Conservation (phyloP, 78 protist species). For the Anaeramoeba flamelloides region DNA sequence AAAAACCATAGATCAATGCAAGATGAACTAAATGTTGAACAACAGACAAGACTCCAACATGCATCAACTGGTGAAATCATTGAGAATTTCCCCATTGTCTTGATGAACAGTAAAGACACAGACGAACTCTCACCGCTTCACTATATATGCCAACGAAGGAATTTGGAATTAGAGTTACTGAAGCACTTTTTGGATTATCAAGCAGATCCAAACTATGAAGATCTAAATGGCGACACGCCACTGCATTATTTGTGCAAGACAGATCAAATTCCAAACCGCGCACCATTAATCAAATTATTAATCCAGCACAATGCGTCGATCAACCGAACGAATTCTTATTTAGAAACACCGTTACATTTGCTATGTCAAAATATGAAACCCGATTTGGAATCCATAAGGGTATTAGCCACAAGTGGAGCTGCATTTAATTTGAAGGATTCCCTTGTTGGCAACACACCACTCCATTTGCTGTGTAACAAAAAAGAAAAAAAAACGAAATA, state of each 20-base stretch:
- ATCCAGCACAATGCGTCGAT: neutral
- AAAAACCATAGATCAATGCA: no score
- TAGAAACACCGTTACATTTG: neutral
- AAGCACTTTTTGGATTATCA: no score
- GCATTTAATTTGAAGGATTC: neutral
- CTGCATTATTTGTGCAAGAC: neutral
- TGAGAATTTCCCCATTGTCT: no score
- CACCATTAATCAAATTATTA: neutral
- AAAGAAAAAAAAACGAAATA: neutral
- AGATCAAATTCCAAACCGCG: neutral
- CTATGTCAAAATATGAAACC: neutral
- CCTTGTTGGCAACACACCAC: neutral
- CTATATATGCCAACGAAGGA: no score
- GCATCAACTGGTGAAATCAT: no score
- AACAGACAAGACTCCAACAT: no score
- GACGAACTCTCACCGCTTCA: no score
- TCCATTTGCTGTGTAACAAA: neutral
- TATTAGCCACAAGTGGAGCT: neutral
- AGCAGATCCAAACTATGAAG: no score
- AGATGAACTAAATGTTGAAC: no score
- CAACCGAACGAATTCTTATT: neutral
- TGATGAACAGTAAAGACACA: no score
- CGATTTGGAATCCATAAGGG: neutral
- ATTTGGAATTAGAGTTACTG: no score
- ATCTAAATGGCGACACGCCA: neutral